phyloP scores from a whole-genome alignment of 441 rosid species.

The Adansonia grandidieri region DNA sequence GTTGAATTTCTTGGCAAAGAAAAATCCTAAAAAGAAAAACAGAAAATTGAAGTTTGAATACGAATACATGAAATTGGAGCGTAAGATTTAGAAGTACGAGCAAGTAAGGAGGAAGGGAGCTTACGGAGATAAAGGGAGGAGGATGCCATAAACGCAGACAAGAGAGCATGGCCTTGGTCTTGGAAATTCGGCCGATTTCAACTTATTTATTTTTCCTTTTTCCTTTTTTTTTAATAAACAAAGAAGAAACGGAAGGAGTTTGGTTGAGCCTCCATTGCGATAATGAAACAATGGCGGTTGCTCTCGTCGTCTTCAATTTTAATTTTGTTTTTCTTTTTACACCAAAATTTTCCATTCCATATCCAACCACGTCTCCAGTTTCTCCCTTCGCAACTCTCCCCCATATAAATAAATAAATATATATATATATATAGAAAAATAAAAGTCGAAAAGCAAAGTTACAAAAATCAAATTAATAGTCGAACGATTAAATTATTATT shows the following conservation, averaged over 20 bases:
- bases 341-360: conserved; percentile 4
- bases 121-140: background rate
- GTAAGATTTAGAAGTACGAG: background rate
- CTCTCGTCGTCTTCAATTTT: background rate
- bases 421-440: no score
- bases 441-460: no score
- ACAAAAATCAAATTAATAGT: no score
- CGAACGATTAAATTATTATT: no score
- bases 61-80: background rate
- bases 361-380: conserved; percentile 13
- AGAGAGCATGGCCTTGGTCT: conserved; percentile 13
- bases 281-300: background rate
- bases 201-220: background rate
- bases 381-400: background rate
- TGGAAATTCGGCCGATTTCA: background rate
- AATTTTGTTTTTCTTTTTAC: background rate
- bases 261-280: background rate
- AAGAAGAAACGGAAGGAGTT: background rate
- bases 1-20: background rate
- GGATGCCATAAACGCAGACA: background rate
- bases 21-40: background rate
- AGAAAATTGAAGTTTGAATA: background rate
- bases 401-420: background rate
- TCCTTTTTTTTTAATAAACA: background rate
- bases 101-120: background rate